Percentiles rank a stretch among this genome's conserved stretches.
Evolutionary conservation across 1,284 basidiomycete species (phyloP).

Genomic region (Ceratobasidium sp.): DNA sequence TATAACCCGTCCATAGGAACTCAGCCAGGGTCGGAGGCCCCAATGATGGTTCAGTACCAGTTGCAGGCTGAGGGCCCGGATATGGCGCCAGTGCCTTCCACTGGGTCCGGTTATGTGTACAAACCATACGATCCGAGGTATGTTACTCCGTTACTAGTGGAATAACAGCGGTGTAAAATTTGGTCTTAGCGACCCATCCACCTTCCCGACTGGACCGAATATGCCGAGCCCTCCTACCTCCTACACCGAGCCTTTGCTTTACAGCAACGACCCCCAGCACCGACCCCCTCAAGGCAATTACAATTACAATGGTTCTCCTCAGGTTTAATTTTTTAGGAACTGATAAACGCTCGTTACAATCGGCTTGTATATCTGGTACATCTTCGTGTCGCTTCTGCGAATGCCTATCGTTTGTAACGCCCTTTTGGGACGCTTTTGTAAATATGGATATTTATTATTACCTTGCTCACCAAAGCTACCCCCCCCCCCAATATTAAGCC

Average conservation of each 20-base stretch:
- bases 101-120: too few relatives aligned
- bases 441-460: too few relatives aligned
- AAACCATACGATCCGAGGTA: slow-evolving; percentile 34
- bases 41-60: slow-evolving; percentile 27
- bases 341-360: too few relatives aligned
- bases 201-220: slow-evolving; percentile 4
- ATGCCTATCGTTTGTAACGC: too few relatives aligned
- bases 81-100: neutral
- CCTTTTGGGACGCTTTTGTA: too few relatives aligned
- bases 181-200: slow-evolving; percentile 5
- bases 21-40: neutral
- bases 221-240: neutral
- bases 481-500: too few relatives aligned
- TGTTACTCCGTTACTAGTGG: neutral
- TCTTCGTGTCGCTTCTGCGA: too few relatives aligned
- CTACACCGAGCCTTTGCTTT: slow-evolving; percentile 4
- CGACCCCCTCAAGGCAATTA: slow-evolving; percentile 19
- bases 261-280: neutral
- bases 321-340: too few relatives aligned
- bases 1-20: neutral
- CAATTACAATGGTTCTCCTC: slow-evolving; percentile 16
- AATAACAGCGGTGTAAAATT: neutral
- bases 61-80: neutral
- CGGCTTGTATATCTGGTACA: too few relatives aligned
- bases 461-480: too few relatives aligned